Conservation (phyloP, 441 rosid species). For the Gossypium aridum region DNA sequence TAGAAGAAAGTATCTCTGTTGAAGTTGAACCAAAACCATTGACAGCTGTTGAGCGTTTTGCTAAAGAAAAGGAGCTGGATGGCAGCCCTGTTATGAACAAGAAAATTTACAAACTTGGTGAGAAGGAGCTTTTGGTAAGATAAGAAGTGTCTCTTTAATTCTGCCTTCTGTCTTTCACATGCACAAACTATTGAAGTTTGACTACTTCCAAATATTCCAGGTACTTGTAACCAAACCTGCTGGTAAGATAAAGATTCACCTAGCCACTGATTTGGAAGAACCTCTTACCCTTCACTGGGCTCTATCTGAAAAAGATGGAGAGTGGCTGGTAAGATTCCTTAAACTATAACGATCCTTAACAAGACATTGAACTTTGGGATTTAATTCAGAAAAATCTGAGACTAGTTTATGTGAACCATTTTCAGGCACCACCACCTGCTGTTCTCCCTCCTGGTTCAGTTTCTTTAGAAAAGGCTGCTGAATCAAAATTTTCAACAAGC, state of each 20-base stretch:
- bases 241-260: conserved; percentile 57
- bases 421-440: conserved; percentile 75
- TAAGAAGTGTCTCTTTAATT: conserved; percentile 10
- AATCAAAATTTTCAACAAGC: conserved; percentile 46
- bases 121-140: conserved; percentile 73
- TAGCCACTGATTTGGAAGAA: conserved; percentile 69
- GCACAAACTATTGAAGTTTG: conserved; percentile 15
- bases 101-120: conserved; percentile 64
- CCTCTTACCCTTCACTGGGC: conserved; percentile 92
- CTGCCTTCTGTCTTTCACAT: conserved; percentile 9
- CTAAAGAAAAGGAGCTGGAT: conserved; percentile 51
- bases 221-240: conserved; percentile 61
- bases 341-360: conserved; percentile 10
- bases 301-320: conserved; percentile 69
- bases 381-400: background rate
- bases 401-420: conserved; percentile 25
- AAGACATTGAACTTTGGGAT: conserved; percentile 16
- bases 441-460: conserved; percentile 75
- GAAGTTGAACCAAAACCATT: conserved; percentile 52
- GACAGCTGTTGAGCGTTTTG: conserved; percentile 56
- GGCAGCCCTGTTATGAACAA: conserved; percentile 49
- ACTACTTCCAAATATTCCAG: conserved; percentile 32
- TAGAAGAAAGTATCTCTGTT: conserved; percentile 24
- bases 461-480: conserved; percentile 46
- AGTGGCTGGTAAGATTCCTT: conserved; percentile 82